Percentiles rank a stretch among this genome's conserved stretches.
These are phyloP conservation scores for Ophiostoma sp. DNA, from an alignment of 2,329 filamentous ascomycete species.

Conservation along the genomic window DNA sequence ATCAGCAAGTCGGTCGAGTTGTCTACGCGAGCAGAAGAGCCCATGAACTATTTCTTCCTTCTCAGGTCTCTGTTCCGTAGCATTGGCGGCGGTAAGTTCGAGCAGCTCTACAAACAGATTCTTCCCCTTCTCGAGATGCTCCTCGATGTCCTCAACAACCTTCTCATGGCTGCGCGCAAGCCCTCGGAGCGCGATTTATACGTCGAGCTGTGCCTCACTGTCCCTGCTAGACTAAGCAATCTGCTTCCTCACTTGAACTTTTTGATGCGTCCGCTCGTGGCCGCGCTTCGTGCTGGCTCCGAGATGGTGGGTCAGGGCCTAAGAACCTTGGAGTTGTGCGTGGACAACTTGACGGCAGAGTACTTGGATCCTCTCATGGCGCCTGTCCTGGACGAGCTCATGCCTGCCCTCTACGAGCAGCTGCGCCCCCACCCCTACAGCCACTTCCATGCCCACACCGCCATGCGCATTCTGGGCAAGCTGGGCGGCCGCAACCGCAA, in stretches of 20 bases:
- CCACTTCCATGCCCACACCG: constrained; percentile 96
- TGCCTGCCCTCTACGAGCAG: constrained; percentile 96
- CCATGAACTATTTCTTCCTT: constrained; percentile 97
- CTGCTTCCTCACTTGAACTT: constrained; percentile 92
- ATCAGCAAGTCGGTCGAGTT: constrained; percentile 96
- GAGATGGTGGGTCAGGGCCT: constrained; percentile 93
- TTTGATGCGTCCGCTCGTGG: constrained; percentile 94
- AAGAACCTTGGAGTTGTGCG: constrained; percentile 88
- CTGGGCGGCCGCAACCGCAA: constrained; percentile 92
- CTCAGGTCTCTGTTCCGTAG: constrained; percentile 89
- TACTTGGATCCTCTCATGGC: constrained; percentile 99
- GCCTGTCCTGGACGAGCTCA: constrained; percentile 95
- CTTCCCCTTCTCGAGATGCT: constrained; percentile 95
- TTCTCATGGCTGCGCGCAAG: constrained; percentile 84
- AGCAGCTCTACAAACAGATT: constrained; percentile 97
- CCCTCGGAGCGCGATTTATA: constrained; percentile 90
- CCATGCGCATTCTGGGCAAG: constrained; percentile 94
- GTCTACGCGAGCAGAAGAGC: constrained; percentile 90
- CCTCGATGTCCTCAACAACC: constrained; percentile 91
- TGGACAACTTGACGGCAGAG: constrained; percentile 95
- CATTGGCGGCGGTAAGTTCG: constrained; percentile 94
- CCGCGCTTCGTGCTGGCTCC: constrained; percentile 82
- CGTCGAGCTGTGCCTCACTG: constrained; percentile 92
- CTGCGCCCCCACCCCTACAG: constrained; percentile 89
- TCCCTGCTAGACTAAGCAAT: constrained; percentile 89